Conservation (phyloP, 352 stramenopile species). For the Globisporangium spinosum region DNA sequence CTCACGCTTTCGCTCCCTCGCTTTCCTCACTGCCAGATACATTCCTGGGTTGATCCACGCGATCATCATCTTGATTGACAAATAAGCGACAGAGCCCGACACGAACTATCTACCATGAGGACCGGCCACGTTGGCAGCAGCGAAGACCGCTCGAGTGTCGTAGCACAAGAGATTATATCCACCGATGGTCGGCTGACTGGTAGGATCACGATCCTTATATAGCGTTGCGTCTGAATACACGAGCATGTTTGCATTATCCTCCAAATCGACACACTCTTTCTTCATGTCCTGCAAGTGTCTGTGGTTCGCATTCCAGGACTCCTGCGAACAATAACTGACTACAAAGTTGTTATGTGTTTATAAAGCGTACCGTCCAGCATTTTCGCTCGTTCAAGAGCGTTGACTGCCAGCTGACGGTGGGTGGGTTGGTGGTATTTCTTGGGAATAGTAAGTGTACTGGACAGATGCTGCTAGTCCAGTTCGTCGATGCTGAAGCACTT, state of each 20-base stretch:
- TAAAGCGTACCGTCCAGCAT: background rate
- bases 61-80: conserved; percentile 67
- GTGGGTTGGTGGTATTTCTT: background rate
- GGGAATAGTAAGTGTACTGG: background rate
- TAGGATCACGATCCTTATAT: background rate
- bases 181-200: background rate
- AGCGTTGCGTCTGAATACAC: background rate
- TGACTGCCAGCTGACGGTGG: background rate
- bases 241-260: background rate
- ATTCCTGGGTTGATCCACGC: conserved; percentile 70
- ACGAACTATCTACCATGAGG: background rate
- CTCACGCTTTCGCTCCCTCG: background rate
- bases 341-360: background rate
- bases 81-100: conserved; percentile 23
- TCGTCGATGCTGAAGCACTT: conserved; percentile 61
- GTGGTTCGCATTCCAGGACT: background rate
- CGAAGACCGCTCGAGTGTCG: background rate
- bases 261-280: background rate
- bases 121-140: background rate
- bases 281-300: background rate
- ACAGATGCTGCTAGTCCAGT: conserved; percentile 30
- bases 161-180: too few relatives aligned
- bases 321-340: background rate
- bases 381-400: too few relatives aligned
- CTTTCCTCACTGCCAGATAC: conserved; percentile 29